Base-by-base conservation (phyloP, 2,329 filamentous ascomycete genomes). In the Incumbomyces delicatus region DNA sequence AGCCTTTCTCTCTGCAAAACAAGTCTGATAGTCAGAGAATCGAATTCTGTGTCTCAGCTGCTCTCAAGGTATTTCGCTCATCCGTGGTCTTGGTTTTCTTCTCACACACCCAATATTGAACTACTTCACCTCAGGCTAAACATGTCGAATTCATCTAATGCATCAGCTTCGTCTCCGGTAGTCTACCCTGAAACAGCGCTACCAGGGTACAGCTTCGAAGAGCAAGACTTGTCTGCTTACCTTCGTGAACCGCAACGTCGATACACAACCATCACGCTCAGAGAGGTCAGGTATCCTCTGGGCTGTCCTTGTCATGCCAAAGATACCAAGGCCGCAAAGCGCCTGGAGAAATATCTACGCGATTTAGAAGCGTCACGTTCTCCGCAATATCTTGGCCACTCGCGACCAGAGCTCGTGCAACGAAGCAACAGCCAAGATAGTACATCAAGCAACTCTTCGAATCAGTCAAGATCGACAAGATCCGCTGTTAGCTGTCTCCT, bases 181-280 rank as follows among this genome's bases (percentile, higher is more conserved):
- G 14, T 12, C 20, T 36, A 14, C 22, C 31, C 22, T 8, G 22
- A 27, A 8, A 27, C 5, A 29, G 22, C 31, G 2, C 27, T 37
- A 17, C 31, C 18, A 11, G 34, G 36, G 6, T 30, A 36, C 17
- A 13, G n/a, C n/a, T 11, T 33, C 10, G 22, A 27, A 8, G 5
- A 8, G 22, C n/a, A 12, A n/a, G 32, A 44, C 12, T 17, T 40
- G 14, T 12, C 43, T 46, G 4, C 16, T 20, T 18, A 14, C 12
- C 10, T 39, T 17, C n/a, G 35, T 7, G 11, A 17, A 16, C 37
- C 11, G 17, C 27, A 36, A 13, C 16, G 31, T 47, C 53, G 54
- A 8, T 53, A 49, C 42, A 57, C 54, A n/a, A 57, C 54, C 20
- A 57, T 57, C 30, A 57, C 54, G 11, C 47, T 53, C 6, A 51